Evolutionary conservation across 176 grass and related monocot species (phyloP), one percentile per base, ranked within the genome.

Genomic region (Areca catechu): DNA sequence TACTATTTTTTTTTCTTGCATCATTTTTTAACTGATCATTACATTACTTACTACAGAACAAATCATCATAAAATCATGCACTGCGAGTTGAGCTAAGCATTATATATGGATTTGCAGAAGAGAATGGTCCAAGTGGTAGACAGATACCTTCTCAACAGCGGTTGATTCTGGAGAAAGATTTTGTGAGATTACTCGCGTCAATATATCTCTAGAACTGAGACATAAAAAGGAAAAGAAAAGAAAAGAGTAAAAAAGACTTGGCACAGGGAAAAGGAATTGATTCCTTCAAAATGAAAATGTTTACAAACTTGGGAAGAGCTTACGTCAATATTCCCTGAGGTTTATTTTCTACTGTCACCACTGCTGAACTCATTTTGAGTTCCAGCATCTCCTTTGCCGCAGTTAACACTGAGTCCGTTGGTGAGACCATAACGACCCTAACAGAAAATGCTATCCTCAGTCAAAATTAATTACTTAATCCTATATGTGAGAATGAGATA

Each of bases 261-360:
- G 34, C 34, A 43, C 10, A 43, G 34, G 7, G 10, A 43, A 43
- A 43, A 12, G 34, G 9, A 14, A 43, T 43, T 43, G 34, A 43
- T 12, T 43, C 34, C 34, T 43, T 14, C 10, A 43, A 43, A 12
- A 43, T 43, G 34, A 43, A 9, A 43, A 43, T 14, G 14, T 14
- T 43, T 43, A 14, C 9, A 43, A 14, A 43, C 34, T 43, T 43
- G 1, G 10, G 66, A 50, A 16, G 14, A 24, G 30, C 74, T 80
- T 80, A 97, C 93, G 93, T 98, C 20, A 98, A 68, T 82, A 98
- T 98, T 16, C 93, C 93, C 29, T 57, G 76, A 61, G 93, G 93
- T 74, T 98, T 98, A 27, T 76, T 84, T 80, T 98, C 87, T 59
- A 88, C 68, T 60, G 83, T 70, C 14, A 88, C 78, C 61, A 98